Conservation (phyloP, 371 early-diverging fungal genomes). For the Homolaphlyctis polyrhiza region DNA sequence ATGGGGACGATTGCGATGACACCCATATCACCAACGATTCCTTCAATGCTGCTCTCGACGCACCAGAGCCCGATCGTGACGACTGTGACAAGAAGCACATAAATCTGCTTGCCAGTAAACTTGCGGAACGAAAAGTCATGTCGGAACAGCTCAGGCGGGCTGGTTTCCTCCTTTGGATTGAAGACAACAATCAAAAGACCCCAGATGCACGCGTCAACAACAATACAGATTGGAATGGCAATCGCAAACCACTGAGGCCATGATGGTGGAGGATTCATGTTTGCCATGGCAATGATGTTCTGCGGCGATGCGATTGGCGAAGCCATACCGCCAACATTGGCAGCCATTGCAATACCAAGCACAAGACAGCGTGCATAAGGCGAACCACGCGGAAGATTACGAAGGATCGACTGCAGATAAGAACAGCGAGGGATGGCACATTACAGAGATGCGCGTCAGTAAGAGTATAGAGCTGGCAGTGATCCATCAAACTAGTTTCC, state of each 20-base stretch:
- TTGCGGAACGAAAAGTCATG: conserved; percentile 36
- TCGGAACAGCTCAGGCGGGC: conserved; percentile 25
- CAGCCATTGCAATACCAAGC: conserved; percentile 89
- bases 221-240: conserved; percentile 60
- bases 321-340: conserved; percentile 95
- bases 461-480: too few species aligned
- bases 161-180: conserved; percentile 42
- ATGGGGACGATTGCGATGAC: conserved; percentile 89
- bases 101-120: conserved; percentile 57
- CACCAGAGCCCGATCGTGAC: conserved; percentile 85
- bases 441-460: too few species aligned
- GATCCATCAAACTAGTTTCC: too few species aligned
- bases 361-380: conserved; percentile 81
- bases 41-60: conserved; percentile 63
- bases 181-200: conserved; percentile 65
- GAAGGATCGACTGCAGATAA: conserved; percentile 65
- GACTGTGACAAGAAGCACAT: conserved; percentile 56
- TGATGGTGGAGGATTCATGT: conserved; percentile 77
- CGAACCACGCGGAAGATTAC: conserved; percentile 62
- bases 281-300: conserved; percentile 56
- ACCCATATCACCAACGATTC: conserved; percentile 84
- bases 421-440: too few species aligned
- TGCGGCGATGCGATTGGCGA: conserved; percentile 97
- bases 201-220: conserved; percentile 77
- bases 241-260: conserved; percentile 61